Base-by-base conservation (phyloP, 192 early-diverging fungal species). In the Allomyces macrogynus region DNA sequence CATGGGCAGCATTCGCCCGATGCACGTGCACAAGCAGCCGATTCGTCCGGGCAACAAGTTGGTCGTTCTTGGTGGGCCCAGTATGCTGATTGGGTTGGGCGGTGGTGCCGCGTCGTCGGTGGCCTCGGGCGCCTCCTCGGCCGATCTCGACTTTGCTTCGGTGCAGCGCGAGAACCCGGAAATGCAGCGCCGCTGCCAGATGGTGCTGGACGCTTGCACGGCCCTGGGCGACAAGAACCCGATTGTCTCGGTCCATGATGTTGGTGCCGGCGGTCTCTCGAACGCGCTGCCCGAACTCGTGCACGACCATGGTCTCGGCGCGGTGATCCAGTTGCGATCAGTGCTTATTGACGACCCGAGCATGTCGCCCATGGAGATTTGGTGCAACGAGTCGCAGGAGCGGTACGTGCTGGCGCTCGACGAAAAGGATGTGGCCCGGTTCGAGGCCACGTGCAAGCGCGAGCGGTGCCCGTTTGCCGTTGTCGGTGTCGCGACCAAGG, bases 311-410 rank as follows among this genome's bases (percentile, higher is more conserved):
- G 84, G 82, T 63, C 84, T 93, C 26, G 97, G 97, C 64, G 95
- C 92, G 32, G 64, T 75, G 5, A 89, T 99, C 72, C 86, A 96
- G 77, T 73, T 99, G 32, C 89, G 95, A 42, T 82, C 88, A 43
- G 86, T 99, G 62, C 92, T 89, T 22, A 85, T 82, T 66, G 93
- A 90, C 68, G 97, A 99, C 67, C 79, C 84, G 16, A 74, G 85
- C 62, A 88, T 99, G 88, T 92, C 89, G 62, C 97, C 97, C n/a
- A 97, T 99, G 97, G 97, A 97, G 73, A 95, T 99, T 61, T 99
- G 97, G 97, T 99, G 97, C 78, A 99, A 99, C 61, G 97, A 99
- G 76, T 85, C 89, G 57, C 97, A 99, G 75, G 97, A 99, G 73
- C 86, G 97, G 63, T 99, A 98, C 68, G 97, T 99, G n/a, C 74